Conservation (phyloP, 306 rosid genomes). For the Acacia confusa region DNA sequence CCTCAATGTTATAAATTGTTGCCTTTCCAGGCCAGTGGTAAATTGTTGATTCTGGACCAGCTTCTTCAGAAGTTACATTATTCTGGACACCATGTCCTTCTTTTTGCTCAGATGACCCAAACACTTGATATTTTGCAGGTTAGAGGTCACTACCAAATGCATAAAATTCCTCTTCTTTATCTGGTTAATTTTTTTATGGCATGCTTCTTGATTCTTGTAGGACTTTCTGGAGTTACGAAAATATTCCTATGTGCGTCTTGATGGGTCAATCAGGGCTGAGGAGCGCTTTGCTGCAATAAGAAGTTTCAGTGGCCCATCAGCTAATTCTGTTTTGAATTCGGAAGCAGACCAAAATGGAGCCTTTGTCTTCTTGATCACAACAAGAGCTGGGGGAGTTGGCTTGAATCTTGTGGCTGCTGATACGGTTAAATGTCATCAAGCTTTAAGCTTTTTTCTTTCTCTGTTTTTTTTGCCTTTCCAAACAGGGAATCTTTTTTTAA, state of each 20-base stretch:
- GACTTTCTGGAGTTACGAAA: constrained; percentile 79
- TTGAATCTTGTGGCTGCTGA: constrained; percentile 96
- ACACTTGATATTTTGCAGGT: constrained; percentile 96
- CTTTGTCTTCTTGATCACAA: constrained; percentile 89
- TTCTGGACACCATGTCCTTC: constrained; percentile 83
- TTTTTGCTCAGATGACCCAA: constrained; percentile 97
- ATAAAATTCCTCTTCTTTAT: constrained; percentile 18
- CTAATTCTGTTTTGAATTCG: constrained; percentile 48
- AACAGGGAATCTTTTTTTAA: neutral
- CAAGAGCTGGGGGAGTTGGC: constrained; percentile 99
- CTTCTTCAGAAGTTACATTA: constrained; percentile 77
- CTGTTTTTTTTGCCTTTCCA: neutral
- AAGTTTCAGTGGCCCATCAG: constrained; percentile 72
- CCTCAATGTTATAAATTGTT: constrained; percentile 12
- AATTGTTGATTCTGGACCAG: constrained; percentile 81
- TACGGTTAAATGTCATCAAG: constrained; percentile 62
- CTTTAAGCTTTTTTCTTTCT: constrained; percentile 19
- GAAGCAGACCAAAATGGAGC: constrained; percentile 58
- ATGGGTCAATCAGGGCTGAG: constrained; percentile 97
- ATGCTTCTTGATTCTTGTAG: constrained; percentile 43
- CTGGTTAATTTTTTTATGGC: constrained; percentile 20
- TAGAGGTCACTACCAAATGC: constrained; percentile 20
- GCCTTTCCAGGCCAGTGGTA: constrained; percentile 80
- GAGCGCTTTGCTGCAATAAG: constrained; percentile 98
- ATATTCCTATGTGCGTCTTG: constrained; percentile 94